These are phyloP conservation scores for Hibiscus syriacus DNA, from an alignment of 345 rosid species.

Conservation along the genomic window DNA sequence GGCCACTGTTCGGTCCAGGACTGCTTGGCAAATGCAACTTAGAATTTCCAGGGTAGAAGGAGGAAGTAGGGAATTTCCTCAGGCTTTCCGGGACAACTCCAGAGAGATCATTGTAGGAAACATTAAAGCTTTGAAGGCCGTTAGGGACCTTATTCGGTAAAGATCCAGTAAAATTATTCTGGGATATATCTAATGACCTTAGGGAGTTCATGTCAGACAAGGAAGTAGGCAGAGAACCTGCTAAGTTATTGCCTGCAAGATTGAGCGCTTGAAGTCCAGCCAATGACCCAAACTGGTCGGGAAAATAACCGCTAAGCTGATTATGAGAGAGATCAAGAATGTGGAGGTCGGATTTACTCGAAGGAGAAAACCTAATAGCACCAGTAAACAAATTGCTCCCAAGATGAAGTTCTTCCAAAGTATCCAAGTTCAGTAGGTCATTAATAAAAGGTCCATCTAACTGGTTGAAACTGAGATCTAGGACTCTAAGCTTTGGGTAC, in stretches of 20 bases:
- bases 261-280: slow-evolving; percentile 59
- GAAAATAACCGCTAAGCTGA: slow-evolving; percentile 59
- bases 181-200: slow-evolving; percentile 61
- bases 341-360: slow-evolving; percentile 41
- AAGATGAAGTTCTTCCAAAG: slow-evolving; percentile 75
- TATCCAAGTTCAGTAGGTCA: slow-evolving; percentile 53
- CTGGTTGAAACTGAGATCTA: slow-evolving; percentile 76
- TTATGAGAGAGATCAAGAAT: slow-evolving; percentile 84
- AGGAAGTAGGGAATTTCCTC: slow-evolving; percentile 61
- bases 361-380: slow-evolving; percentile 41
- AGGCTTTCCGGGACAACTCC: slow-evolving; percentile 85
- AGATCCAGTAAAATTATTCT: slow-evolving; percentile 71
- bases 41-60: slow-evolving; percentile 78
- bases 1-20: slow-evolving; percentile 35
- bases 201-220: slow-evolving; percentile 57
- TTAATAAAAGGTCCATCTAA: slow-evolving; percentile 59
- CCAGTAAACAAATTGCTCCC: slow-evolving; percentile 59
- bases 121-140: slow-evolving; percentile 60
- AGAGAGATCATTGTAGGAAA: slow-evolving; percentile 75
- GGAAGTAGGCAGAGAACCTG: slow-evolving; percentile 82
- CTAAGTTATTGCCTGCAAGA: slow-evolving; percentile 73
- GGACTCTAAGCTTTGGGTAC: slow-evolving; percentile 76
- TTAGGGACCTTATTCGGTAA: slow-evolving; percentile 64
- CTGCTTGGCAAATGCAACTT: slow-evolving; percentile 47
- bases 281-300: slow-evolving; percentile 58